These are phyloP conservation scores for Excoecaria agallocha DNA, from an alignment of 345 rosid species.

Conservation along the genomic window DNA sequence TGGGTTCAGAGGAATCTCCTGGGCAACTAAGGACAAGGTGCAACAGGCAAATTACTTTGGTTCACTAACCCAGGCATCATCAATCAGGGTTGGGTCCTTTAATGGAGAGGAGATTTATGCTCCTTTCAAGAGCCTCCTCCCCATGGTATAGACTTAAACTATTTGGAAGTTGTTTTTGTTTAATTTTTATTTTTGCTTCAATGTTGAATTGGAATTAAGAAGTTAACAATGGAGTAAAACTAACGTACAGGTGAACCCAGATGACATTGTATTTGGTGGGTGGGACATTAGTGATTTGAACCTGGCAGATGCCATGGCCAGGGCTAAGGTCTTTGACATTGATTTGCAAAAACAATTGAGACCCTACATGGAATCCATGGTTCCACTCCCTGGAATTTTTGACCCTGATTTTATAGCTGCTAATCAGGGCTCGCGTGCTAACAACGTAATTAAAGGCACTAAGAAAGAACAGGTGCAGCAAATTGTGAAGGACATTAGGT, in stretches of 20 bases:
- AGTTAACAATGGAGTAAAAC: background rate
- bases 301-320: conserved; percentile 96
- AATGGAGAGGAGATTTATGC: conserved; percentile 97
- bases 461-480: conserved; percentile 83
- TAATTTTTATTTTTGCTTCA: background rate
- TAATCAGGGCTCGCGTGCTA: conserved; percentile 89
- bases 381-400: conserved; percentile 90
- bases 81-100: conserved; percentile 88
- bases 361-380: conserved; percentile 93
- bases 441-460: conserved; percentile 77
- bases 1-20: conserved; percentile 77
- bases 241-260: conserved; percentile 70
- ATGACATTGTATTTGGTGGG: conserved; percentile 89
- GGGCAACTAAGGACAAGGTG: conserved; percentile 98
- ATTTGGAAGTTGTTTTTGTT: background rate
- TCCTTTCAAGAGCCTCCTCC: conserved; percentile 95
- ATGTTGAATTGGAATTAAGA: background rate
- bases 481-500: conserved; percentile 88
- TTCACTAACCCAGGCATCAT: conserved; percentile 89
- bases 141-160: conserved; percentile 55
- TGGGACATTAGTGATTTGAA: conserved; percentile 99
- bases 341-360: conserved; percentile 91
- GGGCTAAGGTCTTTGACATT: conserved; percentile 84
- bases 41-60: conserved; percentile 98
- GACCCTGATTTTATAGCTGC: conserved; percentile 96